Conservation (phyloP, 441 rosid species). For the Gossypium davidsonii region DNA sequence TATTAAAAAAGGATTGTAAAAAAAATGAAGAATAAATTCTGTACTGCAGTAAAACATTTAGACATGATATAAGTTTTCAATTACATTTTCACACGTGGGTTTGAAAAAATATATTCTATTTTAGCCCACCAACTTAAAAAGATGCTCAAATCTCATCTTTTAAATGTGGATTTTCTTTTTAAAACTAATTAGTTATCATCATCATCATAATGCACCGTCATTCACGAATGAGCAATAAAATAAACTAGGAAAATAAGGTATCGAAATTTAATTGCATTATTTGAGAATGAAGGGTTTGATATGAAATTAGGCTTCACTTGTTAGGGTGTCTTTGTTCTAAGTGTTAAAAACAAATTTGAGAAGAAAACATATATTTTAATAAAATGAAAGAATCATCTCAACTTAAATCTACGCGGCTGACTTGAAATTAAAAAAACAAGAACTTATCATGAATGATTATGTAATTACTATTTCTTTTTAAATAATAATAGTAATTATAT, state of each 20-base stretch:
- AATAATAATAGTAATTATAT: too few species aligned
- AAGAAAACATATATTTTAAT: neutral
- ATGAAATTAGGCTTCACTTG: neutral
- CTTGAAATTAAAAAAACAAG: neutral
- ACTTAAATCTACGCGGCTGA: neutral
- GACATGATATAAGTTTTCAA: neutral
- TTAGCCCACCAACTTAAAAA: neutral
- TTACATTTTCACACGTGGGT: neutral
- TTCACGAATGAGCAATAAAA: neutral
- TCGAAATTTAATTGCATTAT: neutral
- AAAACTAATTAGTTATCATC: neutral
- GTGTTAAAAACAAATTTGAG: neutral
- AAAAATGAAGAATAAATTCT: neutral
- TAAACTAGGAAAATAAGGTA: neutral
- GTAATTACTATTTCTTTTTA: neutral
- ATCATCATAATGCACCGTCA: neutral
- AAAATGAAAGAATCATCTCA: slow-evolving; percentile 3
- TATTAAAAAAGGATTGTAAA: neutral
- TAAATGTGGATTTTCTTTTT: neutral
- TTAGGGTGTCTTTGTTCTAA: neutral
- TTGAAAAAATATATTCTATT: neutral
- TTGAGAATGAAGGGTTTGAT: neutral
- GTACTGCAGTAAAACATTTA: neutral
- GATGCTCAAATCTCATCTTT: slow-evolving; percentile 6
- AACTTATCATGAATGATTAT: neutral